These are phyloP conservation scores for Peterozyma toletana DNA, from an alignment of 805 yeast species.

Conservation along the genomic window DNA sequence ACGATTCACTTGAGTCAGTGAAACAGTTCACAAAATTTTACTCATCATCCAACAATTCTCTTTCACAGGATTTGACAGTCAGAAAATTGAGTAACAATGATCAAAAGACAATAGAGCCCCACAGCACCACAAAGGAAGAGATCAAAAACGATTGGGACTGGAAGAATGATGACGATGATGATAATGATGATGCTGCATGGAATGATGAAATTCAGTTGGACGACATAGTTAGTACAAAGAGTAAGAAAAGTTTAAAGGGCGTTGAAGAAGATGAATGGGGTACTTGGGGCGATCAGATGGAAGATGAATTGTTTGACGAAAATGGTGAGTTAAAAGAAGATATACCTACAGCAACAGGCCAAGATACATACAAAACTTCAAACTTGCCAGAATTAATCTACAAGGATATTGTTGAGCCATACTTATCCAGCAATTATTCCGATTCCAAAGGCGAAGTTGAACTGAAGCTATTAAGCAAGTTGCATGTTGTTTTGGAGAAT, in stretches of 20 bases:
- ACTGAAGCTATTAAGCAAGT: too few species aligned
- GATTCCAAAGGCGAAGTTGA: too few species aligned
- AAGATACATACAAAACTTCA: conserved; percentile 7
- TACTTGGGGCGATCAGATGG: conserved; percentile 15
- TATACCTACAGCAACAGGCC: conserved; percentile 1
- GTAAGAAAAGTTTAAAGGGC: not conserved
- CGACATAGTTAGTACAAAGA: not conserved
- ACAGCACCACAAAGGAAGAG: not conserved
- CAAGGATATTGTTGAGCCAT: conserved; percentile 14
- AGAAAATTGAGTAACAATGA: too few species aligned
- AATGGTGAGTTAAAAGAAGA: not conserved
- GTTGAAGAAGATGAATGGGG: conserved; percentile 16
- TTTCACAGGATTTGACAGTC: not conserved
- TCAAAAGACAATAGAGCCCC: too few species aligned
- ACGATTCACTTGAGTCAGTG: conserved; percentile 1
- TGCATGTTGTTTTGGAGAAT: conserved; percentile 13
- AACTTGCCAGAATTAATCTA: conserved; percentile 9
- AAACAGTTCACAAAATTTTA: not conserved
- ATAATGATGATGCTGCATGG: conserved; percentile 4
- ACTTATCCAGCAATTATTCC: not conserved
- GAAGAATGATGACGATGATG: conserved; percentile 8
- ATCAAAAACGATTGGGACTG: conserved; percentile 3
- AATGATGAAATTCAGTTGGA: not conserved
- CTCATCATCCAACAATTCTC: not conserved
- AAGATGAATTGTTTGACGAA: conserved; percentile 19